Evolutionary conservation across 805 yeast species (phyloP), one percentile per base, ranked within the genome.

Genomic region (Jamesozyma lodderae): DNA sequence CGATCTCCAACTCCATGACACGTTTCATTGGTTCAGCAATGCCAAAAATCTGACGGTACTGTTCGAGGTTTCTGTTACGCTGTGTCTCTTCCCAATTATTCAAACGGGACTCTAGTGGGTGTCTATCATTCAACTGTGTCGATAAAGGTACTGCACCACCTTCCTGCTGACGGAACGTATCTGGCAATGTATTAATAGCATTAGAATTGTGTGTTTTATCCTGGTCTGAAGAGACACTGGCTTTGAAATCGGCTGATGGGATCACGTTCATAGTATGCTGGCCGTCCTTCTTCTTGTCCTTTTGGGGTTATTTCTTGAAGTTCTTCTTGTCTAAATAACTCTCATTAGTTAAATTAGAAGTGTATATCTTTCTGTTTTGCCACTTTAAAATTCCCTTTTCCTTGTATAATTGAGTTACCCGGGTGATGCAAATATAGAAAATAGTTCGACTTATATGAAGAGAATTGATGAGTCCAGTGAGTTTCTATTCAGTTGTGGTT

Each of bases 21-120:
- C 96, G 73, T 55, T 80, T 80, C 60, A 90, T 81, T 7, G 98
- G 96, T 53, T 84, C 97, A 9, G 92, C 96, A 34, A 90, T 77
- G 13, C 98, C 98, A 59, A 82, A 87, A 14, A 83, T 64, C 48
- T 94, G 74, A 57, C 94, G 75, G 61, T 83, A 79, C 42, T 76
- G 76, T 57, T 87, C 92, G 66, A 88, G 52, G 52, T 77, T 77
- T 47, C 79, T 66, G 22, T 76, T 76, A 24, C 72, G 72, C 53
- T 86, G 87, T 10, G 81, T 80, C 31, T 68, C 65, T 18, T 87
- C 94, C 96, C 96, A 92, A 52, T 77, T 72, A 40, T 66, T 61
- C 27, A 92, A 61, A 49, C 95, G 75, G 4, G 72, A 50, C 54
- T 92, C 94, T 43, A 92, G 67, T 10, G 97, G 97, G 60, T 92